Percentiles rank a stretch among this genome's conserved stretches.
Conservation (phyloP, 2,329 filamentous ascomycete genomes). For the Diaporthe citriasiana region DNA sequence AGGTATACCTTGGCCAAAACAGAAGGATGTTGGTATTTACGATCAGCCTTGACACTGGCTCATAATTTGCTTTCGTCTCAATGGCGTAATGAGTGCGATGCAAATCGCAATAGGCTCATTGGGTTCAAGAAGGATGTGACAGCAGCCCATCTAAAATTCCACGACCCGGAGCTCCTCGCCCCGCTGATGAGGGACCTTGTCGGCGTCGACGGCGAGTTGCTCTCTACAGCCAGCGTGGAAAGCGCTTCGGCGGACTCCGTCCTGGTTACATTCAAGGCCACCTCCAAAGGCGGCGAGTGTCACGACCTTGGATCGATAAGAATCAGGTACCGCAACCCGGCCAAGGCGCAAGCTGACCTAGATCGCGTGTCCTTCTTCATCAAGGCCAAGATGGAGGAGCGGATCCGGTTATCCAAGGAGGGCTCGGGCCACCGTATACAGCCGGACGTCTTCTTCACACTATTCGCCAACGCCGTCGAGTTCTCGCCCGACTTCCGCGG, state of each 20-base stretch:
- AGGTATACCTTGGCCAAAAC: too few relatives aligned
- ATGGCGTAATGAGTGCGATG: too few relatives aligned
- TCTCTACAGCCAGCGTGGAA: constrained; percentile 37
- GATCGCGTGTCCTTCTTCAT: constrained; percentile 40
- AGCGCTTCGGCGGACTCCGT: constrained; percentile 22
- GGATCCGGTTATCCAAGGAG: constrained; percentile 35
- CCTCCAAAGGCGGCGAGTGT: constrained; percentile 31
- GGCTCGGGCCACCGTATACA: constrained; percentile 40
- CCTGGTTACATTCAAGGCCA: constrained; percentile 36
- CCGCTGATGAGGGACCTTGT: constrained; percentile 37
- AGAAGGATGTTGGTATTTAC: too few relatives aligned
- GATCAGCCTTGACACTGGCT: too few relatives aligned
- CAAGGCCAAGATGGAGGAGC: constrained; percentile 34
- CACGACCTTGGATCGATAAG: constrained; percentile 38
- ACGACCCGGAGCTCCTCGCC: constrained; percentile 35
- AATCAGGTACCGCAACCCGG: constrained; percentile 35
- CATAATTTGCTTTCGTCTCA: too few relatives aligned
- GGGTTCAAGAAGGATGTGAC: too few relatives aligned
- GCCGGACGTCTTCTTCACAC: constrained; percentile 45
- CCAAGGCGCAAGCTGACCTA: constrained; percentile 33
- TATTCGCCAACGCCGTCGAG: constrained; percentile 46
- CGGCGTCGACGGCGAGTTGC: constrained; percentile 36
- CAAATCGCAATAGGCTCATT: too few relatives aligned
- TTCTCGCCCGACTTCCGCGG: constrained; percentile 44
- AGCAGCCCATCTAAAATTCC: constrained; percentile 42